Percentiles rank a stretch among this genome's conserved stretches.
Evolutionary conservation across 441 rosid species (phyloP).

Genomic region (Macaranga tanarius): DNA sequence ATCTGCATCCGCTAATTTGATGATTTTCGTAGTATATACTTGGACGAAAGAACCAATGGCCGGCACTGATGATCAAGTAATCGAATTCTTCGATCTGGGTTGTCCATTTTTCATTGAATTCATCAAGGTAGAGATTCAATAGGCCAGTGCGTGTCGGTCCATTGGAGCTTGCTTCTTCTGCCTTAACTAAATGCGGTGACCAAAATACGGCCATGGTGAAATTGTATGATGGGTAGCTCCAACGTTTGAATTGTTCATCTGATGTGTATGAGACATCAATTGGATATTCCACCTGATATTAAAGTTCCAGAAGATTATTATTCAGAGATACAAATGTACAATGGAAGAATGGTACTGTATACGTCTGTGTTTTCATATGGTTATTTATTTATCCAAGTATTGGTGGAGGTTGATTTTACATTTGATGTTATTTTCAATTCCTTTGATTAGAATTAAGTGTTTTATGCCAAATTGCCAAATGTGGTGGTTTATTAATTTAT

Average conservation of each 20-base stretch:
- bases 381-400: too few species aligned
- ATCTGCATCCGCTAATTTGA: slow-evolving; percentile 65
- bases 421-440: too few species aligned
- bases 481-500: too few species aligned
- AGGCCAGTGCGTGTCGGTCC: slow-evolving; percentile 40
- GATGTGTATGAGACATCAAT: slow-evolving; percentile 43
- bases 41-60: slow-evolving; percentile 88
- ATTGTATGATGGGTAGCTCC: slow-evolving; percentile 47
- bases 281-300: slow-evolving; percentile 56
- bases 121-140: slow-evolving; percentile 56
- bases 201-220: slow-evolving; percentile 60
- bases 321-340: too few species aligned
- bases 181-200: slow-evolving; percentile 67
- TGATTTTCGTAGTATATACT: slow-evolving; percentile 59
- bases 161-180: slow-evolving; percentile 42
- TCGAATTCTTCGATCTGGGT: slow-evolving; percentile 45
- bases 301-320: too few species aligned
- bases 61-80: slow-evolving; percentile 57
- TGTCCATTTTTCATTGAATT: slow-evolving; percentile 54
- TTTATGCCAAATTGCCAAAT: too few species aligned
- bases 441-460: too few species aligned
- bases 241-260: slow-evolving; percentile 54
- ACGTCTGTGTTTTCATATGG: too few species aligned
- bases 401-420: too few species aligned
- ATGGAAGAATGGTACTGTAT: too few species aligned